Evolutionary conservation across 768 basidiomycete genomes (phyloP).

Genomic region (Leccinum barrowsii): DNA sequence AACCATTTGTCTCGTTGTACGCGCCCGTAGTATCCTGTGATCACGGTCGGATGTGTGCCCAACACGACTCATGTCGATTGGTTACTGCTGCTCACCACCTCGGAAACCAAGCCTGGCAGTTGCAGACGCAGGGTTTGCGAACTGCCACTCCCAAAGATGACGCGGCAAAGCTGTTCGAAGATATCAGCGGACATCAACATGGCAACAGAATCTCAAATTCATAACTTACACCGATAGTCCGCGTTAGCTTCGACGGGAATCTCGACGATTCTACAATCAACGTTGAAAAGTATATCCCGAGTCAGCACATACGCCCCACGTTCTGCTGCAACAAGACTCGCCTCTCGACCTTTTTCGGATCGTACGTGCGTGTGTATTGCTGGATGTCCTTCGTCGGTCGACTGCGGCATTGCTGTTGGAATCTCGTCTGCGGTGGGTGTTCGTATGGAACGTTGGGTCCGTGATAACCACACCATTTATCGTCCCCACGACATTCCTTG

Average conservation of each 20-base stretch:
- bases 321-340: constrained; percentile 24
- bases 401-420: constrained; percentile 46
- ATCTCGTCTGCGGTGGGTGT: constrained; percentile 34
- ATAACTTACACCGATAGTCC: constrained; percentile 58
- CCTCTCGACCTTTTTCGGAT: constrained; percentile 55
- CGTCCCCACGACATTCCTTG: constrained; percentile 37
- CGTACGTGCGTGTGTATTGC: constrained; percentile 60
- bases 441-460: constrained; percentile 31
- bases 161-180: constrained; percentile 30
- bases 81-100: constrained; percentile 36
- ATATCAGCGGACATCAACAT: neutral
- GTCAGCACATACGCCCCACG: neutral
- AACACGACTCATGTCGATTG: neutral
- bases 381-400: constrained; percentile 52
- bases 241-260: constrained; percentile 56
- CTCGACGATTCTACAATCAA: constrained; percentile 45
- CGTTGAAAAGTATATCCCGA: neutral
- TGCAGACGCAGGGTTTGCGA: constrained; percentile 56
- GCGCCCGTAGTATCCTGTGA: constrained; percentile 55
- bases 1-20: constrained; percentile 56
- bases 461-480: constrained; percentile 31
- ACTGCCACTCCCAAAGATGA: constrained; percentile 56
- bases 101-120: constrained; percentile 50
- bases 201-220: neutral
- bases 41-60: neutral